Evolutionary conservation across 345 rosid genomes (phyloP).

Genomic region (Viola odorata): DNA sequence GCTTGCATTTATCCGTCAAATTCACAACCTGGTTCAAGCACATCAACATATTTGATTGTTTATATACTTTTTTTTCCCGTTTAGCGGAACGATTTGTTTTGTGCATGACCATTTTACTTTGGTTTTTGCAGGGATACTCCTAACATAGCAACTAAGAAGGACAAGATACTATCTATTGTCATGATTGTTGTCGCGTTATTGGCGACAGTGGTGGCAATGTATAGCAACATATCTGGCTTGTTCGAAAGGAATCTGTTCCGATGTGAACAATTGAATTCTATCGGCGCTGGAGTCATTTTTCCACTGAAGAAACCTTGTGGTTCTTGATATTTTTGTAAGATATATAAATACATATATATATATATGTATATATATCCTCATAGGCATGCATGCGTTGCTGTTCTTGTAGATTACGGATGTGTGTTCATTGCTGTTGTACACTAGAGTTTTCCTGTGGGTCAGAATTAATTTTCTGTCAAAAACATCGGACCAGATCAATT

Average conservation of each 20-base stretch:
- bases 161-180: constrained; percentile 50
- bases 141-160: constrained; percentile 58
- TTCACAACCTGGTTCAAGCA: neutral
- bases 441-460: too few species aligned
- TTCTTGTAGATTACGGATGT: too few species aligned
- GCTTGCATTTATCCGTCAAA: constrained; percentile 1
- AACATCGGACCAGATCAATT: too few species aligned
- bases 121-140: constrained; percentile 60
- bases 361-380: too few species aligned
- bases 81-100: neutral
- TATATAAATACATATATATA: too few species aligned
- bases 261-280: constrained; percentile 13
- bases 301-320: neutral
- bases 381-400: too few species aligned
- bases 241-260: constrained; percentile 36
- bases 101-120: neutral
- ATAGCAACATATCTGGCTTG: constrained; percentile 58
- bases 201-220: constrained; percentile 68
- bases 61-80: too few species aligned
- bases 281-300: neutral
- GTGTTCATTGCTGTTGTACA: too few species aligned
- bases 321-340: too few species aligned
- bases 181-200: constrained; percentile 77
- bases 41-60: too few species aligned
- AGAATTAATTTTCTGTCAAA: too few species aligned